Conservation (phyloP, 352 stramenopile species). For the Phytophthora podocarpi region DNA sequence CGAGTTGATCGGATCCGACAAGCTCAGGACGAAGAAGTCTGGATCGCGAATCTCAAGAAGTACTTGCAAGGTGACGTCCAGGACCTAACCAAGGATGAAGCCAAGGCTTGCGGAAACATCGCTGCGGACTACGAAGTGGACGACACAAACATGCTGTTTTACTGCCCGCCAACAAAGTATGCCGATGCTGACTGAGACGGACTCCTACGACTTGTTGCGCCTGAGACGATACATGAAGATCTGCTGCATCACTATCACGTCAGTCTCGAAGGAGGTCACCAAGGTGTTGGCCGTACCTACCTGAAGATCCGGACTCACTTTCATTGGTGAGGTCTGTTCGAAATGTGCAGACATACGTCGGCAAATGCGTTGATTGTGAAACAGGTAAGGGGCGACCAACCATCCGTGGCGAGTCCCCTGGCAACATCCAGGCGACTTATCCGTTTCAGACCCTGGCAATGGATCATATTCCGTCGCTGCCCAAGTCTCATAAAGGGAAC, state of each 20-base stretch:
- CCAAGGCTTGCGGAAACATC: constrained; percentile 5
- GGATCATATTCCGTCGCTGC: constrained; percentile 20
- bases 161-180: background rate
- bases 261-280: background rate
- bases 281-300: background rate
- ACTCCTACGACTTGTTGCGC: background rate
- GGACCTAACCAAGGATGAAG: background rate
- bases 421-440: background rate
- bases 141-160: background rate
- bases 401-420: constrained; percentile 4
- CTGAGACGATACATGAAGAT: background rate
- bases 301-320: background rate
- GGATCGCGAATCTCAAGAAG: background rate
- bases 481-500: constrained; percentile 6
- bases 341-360: background rate
- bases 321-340: background rate
- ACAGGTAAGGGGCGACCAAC: background rate
- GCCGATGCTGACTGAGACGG: background rate
- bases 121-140: constrained; percentile 2
- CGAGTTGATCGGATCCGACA: background rate
- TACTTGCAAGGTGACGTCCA: background rate
- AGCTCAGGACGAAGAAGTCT: constrained; percentile 1
- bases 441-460: constrained; percentile 6
- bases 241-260: background rate
- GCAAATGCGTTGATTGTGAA: constrained; percentile 9